Base-by-base conservation (phyloP, 164 flowering plant species). In the Piper longum region DNA sequence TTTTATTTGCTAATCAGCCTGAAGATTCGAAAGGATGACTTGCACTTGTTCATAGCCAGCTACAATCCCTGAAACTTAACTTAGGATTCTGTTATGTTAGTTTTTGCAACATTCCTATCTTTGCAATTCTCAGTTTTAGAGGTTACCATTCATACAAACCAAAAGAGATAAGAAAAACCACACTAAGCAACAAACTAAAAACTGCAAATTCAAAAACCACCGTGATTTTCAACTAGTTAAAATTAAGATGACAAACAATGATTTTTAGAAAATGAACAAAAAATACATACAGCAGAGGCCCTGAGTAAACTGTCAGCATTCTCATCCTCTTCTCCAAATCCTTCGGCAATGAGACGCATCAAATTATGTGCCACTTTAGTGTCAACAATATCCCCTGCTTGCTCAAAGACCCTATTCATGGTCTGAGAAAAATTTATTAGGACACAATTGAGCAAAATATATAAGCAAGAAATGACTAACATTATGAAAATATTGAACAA, bases 351-450 rank as follows among this genome's bases (percentile, higher is more conserved):
- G 77, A 95, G 74, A 64, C 96, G 82, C 95, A 95, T 91, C 72
- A 95, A 75, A 74, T 95, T 87, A 74, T 90, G 96, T 26, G 91
- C 95, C 71, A 91, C 95, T 78, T 93, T 93, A 51, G 77, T 65
- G 67, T 85, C 84, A 52, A 93, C 97, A 64, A 93, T 80, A 77
- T 90, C 97, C 44, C 99, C 99, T 19, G 99, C 99, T 76, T 93
- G 97, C 89, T 93, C 96, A 77, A 93, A 93, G 68, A 95, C 99
- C 79, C 82, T 90, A 74, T 95, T 95, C 95, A 95, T 95, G 65
- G 97, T 95, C 99, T 95, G 86, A 43, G 60, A 56, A 74, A 57
- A 71, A 64, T 70, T 62, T 39, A 63, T 70, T 41, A 70, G 64
- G 52, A 48, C 14, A 48, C 3, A 48, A 3, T 48, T 48, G 9